Evolutionary conservation across 306 rosid species (phyloP).

Genomic region (Vicia sativa): DNA sequence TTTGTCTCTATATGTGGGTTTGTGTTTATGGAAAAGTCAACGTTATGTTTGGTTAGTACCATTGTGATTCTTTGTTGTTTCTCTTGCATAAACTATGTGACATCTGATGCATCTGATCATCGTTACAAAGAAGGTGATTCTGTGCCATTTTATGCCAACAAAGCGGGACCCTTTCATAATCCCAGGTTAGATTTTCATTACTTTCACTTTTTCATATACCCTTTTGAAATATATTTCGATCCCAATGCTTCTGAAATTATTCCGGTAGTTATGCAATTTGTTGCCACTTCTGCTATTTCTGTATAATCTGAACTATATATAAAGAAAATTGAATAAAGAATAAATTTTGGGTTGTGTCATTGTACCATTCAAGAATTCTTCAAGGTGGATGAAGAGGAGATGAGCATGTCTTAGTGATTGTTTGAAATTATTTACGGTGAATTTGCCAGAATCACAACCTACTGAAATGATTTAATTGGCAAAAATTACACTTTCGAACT

Average conservation of each 20-base stretch:
- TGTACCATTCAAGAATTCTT: slow-evolving; percentile 10
- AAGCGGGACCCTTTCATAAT: slow-evolving; percentile 70
- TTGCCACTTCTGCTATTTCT: too few species aligned
- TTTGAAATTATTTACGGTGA: background rate
- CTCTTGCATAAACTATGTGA: slow-evolving; percentile 43
- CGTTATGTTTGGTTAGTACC: slow-evolving; percentile 47
- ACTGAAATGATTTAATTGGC: background rate
- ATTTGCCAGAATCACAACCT: background rate
- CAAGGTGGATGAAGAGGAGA: slow-evolving; percentile 19
- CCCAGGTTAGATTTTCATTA: slow-evolving; percentile 52
- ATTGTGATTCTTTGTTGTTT: slow-evolving; percentile 44
- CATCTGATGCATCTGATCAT: slow-evolving; percentile 57
- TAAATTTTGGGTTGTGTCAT: background rate
- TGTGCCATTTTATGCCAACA: slow-evolving; percentile 63
- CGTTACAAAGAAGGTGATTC: slow-evolving; percentile 57
- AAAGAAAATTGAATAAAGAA: background rate
- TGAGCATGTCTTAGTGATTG: background rate
- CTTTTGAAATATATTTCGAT: slow-evolving; percentile 13
- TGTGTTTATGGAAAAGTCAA: slow-evolving; percentile 47
- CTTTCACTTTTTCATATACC: slow-evolving; percentile 15
- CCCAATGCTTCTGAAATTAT: slow-evolving; percentile 15
- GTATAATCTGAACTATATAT: too few species aligned
- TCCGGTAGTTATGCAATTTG: too few species aligned
- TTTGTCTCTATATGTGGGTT: slow-evolving; percentile 12
- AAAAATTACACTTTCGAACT: background rate